phyloP scores from a whole-genome alignment of 371 early-diverging fungal species.

The Mucor ambiguus region DNA sequence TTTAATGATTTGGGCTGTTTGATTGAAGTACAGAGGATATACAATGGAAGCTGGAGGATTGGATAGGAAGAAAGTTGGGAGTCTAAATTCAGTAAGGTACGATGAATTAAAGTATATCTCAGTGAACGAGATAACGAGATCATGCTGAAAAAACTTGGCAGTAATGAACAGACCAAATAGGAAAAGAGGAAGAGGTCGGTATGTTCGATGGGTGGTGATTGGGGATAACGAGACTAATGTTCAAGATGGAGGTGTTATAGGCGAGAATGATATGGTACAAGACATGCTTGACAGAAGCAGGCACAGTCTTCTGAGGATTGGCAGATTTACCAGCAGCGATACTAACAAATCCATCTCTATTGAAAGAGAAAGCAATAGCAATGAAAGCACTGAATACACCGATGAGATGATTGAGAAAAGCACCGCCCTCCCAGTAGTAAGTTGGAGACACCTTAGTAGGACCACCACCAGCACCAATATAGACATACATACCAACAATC shows the following conservation, averaged over 20 bases:
- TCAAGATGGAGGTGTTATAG: conserved; percentile 72
- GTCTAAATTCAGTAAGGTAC: no score
- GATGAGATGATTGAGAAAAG: conserved; percentile 75
- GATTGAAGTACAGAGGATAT: no score
- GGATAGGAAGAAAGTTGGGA: no score
- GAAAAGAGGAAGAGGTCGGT: no score
- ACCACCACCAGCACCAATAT: conserved; percentile 56
- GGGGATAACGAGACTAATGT: conserved; percentile 77
- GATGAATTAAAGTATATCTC: no score
- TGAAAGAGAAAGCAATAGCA: conserved; percentile 85
- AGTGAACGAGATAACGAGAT: no score
- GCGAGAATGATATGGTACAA: conserved; percentile 78
- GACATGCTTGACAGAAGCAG: conserved; percentile 74
- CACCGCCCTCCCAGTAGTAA: conserved; percentile 73
- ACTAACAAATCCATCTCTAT: conserved; percentile 81
- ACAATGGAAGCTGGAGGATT: no score
- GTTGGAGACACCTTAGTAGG: conserved; percentile 57
- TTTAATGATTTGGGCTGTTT: no score
- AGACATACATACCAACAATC: conserved; percentile 75
- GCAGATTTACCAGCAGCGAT: conserved; percentile 76
- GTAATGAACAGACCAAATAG: no score
- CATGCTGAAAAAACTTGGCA: no score
- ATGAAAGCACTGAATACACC: conserved; percentile 74
- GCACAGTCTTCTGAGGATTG: conserved; percentile 74
- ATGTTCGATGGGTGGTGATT: no score